These are phyloP conservation scores for Xylariaceae sp. DNA, from an alignment of 2,329 filamentous ascomycete species.

Conservation along the genomic window DNA sequence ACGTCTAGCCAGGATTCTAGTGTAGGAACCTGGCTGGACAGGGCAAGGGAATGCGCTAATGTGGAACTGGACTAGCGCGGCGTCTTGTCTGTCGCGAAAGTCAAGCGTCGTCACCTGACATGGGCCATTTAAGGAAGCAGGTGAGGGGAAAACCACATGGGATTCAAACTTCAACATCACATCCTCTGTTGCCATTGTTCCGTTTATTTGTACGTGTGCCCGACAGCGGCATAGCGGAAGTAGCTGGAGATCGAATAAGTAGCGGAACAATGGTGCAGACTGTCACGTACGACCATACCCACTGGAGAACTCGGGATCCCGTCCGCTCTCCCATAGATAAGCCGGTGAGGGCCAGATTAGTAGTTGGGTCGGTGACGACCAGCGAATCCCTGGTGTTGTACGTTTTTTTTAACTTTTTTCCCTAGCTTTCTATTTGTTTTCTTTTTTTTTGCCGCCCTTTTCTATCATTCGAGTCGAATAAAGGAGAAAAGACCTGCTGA, in stretches of 20 bases:
- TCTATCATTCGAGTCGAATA: neutral
- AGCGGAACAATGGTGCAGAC: neutral
- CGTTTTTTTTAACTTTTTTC: neutral
- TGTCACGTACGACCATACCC: neutral
- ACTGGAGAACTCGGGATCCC: neutral
- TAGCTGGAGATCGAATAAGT: too few species aligned
- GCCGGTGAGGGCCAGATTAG: neutral
- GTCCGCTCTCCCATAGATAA: neutral
- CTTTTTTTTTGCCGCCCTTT: neutral
- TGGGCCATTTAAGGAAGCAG: too few species aligned
- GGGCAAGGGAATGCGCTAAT: neutral
- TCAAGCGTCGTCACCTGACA: conserved; percentile 12
- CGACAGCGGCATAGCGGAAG: too few species aligned
- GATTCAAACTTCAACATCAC: too few species aligned
- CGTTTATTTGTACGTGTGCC: too few species aligned
- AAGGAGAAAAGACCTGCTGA: too few species aligned
- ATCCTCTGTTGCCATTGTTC: too few species aligned
- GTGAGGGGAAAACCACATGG: too few species aligned
- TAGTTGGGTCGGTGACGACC: neutral
- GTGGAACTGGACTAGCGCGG: neutral
- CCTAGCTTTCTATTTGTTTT: neutral
- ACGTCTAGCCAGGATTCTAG: too few species aligned
- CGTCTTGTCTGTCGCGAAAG: conserved; percentile 1
- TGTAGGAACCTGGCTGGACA: too few species aligned
- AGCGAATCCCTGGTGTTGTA: neutral